These are phyloP conservation scores for Hypoxylon sp. DNA, from an alignment of 2,329 filamentous ascomycete genomes.

Conservation along the genomic window DNA sequence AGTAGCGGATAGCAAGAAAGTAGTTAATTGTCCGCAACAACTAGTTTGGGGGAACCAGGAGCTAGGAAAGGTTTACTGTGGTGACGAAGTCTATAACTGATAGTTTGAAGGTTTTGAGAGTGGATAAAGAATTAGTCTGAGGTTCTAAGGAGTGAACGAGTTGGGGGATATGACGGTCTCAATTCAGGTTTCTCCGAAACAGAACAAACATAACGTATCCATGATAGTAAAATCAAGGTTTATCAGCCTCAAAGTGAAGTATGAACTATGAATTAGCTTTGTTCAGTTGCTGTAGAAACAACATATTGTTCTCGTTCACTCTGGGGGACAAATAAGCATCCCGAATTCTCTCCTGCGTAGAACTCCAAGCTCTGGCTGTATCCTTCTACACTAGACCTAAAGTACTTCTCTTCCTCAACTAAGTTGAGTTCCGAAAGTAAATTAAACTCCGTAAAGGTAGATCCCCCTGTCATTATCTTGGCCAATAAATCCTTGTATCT, in stretches of 20 bases:
- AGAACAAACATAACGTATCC: neutral
- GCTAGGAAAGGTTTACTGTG: neutral
- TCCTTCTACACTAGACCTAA: slow-evolving; percentile 6
- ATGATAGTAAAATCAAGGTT: neutral
- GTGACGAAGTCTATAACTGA: neutral
- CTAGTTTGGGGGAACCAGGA: neutral
- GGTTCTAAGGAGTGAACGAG: neutral
- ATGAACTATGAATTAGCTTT: neutral
- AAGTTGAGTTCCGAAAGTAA: slow-evolving; percentile 31
- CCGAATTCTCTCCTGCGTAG: slow-evolving; percentile 22
- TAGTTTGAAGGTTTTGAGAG: neutral
- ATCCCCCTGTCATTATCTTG: neutral
- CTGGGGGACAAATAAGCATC: slow-evolving; percentile 13
- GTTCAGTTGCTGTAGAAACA: neutral
- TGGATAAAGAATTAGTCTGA: neutral
- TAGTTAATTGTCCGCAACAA: neutral
- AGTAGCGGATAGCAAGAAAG: neutral
- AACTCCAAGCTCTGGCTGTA: slow-evolving; percentile 24
- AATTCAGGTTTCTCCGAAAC: neutral
- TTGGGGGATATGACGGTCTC: neutral
- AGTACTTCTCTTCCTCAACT: slow-evolving; percentile 29
- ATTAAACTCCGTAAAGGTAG: slow-evolving; percentile 25
- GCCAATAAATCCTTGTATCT: slow-evolving; percentile 30
- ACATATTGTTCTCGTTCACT: slow-evolving; percentile 7
- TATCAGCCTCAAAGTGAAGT: slow-evolving; percentile 2